A percentile compares a stretch with the other conserved stretches of the same genome.
Conservation (phyloP, 148 eudicot species). For the Mesembryanthemum crystallinum region DNA sequence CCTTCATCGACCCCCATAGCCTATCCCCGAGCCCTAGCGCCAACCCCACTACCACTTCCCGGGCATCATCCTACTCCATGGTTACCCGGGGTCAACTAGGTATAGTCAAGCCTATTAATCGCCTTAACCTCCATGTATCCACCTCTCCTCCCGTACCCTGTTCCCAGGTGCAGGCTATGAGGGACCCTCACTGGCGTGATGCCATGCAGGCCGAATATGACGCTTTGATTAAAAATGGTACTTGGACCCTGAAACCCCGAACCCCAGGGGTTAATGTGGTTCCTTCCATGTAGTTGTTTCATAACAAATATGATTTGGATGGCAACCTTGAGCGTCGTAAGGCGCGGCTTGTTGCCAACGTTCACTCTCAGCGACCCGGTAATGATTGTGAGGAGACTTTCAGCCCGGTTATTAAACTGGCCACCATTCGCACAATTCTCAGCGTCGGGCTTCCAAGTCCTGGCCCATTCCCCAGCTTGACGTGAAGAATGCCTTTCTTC, state of each 20-base stretch:
- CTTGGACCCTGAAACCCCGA: no score
- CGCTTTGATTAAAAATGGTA: no score
- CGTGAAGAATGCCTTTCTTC: background rate
- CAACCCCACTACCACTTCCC: no score
- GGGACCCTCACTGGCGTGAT: background rate
- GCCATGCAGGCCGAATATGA: background rate
- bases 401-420: conserved; percentile 21
- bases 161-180: background rate
- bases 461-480: background rate
- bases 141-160: background rate
- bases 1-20: no score
- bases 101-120: background rate
- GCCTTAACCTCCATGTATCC: background rate
- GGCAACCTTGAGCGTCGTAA: background rate
- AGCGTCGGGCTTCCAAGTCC: background rate
- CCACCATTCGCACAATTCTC: background rate
- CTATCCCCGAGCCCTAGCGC: no score
- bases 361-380: background rate
- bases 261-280: no score
- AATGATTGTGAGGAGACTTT: background rate
- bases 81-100: background rate
- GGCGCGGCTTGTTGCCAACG: background rate
- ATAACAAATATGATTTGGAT: no score
- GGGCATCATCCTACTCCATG: background rate
- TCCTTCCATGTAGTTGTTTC: no score